phyloP scores from a whole-genome alignment of 495 filamentous ascomycete genomes.

The Neurospora hispaniola region DNA sequence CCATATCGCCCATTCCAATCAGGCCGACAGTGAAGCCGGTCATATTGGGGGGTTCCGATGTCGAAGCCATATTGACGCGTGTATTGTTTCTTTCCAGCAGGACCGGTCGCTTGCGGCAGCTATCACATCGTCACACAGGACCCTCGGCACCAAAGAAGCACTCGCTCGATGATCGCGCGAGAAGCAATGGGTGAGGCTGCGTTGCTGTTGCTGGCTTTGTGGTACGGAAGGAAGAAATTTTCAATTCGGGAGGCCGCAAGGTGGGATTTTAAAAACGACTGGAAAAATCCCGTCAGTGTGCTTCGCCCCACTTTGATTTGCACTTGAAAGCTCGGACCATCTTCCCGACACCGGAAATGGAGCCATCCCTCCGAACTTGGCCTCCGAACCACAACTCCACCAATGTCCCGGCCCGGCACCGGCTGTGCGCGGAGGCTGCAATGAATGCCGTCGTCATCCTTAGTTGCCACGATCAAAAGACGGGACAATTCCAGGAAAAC shows the following conservation, averaged over 20 bases:
- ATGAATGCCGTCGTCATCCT: neutral
- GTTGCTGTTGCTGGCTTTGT: conserved; percentile 4
- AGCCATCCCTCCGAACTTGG: neutral
- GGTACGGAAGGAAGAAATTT: conserved; percentile 7
- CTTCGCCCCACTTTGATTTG: conserved; percentile 1
- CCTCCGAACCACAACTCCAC: neutral
- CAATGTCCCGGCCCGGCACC: neutral
- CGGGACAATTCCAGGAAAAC: neutral
- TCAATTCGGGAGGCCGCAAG: conserved; percentile 3
- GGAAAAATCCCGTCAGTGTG: neutral
- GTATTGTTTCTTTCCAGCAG: neutral
- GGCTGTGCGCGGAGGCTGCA: neutral
- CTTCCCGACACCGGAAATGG: neutral
- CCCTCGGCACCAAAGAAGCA: neutral
- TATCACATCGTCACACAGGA: neutral
- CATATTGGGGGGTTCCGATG: conserved; percentile 29
- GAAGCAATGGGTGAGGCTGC: neutral
- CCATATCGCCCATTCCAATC: conserved; percentile 99
- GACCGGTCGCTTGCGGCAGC: neutral
- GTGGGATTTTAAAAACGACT: conserved; percentile 7
- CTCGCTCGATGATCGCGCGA: neutral
- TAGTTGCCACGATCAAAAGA: neutral
- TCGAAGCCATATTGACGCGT: conserved; percentile 8
- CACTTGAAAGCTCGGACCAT: neutral
- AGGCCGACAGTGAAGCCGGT: conserved; percentile 70